Base-by-base conservation (phyloP, 495 filamentous ascomycete genomes). In the Xylaria telfairii region DNA sequence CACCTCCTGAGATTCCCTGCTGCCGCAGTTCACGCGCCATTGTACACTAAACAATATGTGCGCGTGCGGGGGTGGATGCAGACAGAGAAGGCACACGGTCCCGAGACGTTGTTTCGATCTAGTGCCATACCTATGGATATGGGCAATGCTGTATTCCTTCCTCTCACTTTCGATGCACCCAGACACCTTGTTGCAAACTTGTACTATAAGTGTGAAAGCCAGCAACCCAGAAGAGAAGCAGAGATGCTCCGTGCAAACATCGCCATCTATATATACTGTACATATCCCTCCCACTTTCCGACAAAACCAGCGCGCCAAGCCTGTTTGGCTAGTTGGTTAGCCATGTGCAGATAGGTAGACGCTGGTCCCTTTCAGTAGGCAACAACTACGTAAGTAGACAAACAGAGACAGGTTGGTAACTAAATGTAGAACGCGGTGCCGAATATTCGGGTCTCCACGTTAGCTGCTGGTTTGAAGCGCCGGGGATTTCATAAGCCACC, bases 41-140 rank as follows among this genome's bases (percentile, higher is more conserved):
- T 42, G 32, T 51, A 69, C 57, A 54, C 12, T 67, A 49, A 41
- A 44, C 57, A 41, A 54, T 62, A 63, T 51, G 37, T 47, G 53
- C 67, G 57, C 67, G 56, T 69, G 67, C 67, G 67, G 67, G 67
- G 67, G 67, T 61, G 54, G 21, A 69, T 69, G 67, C 56, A 59
- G 32, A 42, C 47, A 32, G 44, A 17, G 46, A 39, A 24, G 53
- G 21, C 57, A 53, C 30, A 54, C 67, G 57, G 57, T 54, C 67
- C 67, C 67, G 67, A 54, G 26, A n/a, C 12, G 62, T 15, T 42
- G 17, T 30, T 65, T 37, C 63, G 8, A 32, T 51, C 44, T 30
- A n/a, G n/a, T 34, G 4, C 21, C n/a, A n/a, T n/a, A n/a, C n/a
- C n/a, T n/a, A n/a, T n/a, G n/a, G 10, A n/a, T 17, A 37, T n/a